Base-by-base conservation (phyloP, 139 green algal species). In the Tetraselmis chui region DNA sequence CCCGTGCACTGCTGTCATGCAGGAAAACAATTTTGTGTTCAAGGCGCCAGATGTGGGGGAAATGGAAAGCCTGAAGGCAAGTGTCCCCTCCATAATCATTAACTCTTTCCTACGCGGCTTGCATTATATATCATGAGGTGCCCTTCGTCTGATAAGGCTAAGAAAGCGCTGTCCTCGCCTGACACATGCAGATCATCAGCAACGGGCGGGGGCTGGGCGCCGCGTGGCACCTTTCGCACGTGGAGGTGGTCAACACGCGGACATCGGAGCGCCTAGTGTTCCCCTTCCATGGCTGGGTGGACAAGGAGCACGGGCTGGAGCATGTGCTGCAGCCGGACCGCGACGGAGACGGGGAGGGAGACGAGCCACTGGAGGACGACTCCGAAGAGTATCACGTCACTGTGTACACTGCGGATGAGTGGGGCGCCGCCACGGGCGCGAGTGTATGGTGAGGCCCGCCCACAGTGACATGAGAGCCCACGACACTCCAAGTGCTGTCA, bases 161-260 rank as follows among this genome's bases (percentile, higher is more conserved):
- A 67, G 18, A 25, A 5, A 5, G 5, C 45, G 45, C 45, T 67
- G 11, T 18, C 5, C 45, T 67, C 45, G 45, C 11, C 11, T 18
- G 5, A 18, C 45, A 5, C 45, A 67, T 67, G 45, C 45, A 67
- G 45, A 18, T 67, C 45, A 67, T 67, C 45, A 67, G 45, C 45
- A 67, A 67, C 45, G 45, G 45, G 11, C 45, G 45, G 11, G 87
- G 84, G 25, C 1, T 89, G 1, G 86, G 80, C 1, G 29, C 85
- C 22, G 80, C 85, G 23, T 93, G 89, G 89, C 87, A 91, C 79
- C 77, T 93, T 25, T 81, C 29, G 80, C 82, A 23, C 79, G 81
- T 24, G 84, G 77, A 29, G 76, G 45, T 59, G 32, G 23, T 32
- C 30, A 32, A 79, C 2, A 25, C 2, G 29, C 24, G 26, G 28